Evolutionary conservation across 768 basidiomycete species (phyloP).

Genomic region (Lactifluus hygrophoroides): DNA sequence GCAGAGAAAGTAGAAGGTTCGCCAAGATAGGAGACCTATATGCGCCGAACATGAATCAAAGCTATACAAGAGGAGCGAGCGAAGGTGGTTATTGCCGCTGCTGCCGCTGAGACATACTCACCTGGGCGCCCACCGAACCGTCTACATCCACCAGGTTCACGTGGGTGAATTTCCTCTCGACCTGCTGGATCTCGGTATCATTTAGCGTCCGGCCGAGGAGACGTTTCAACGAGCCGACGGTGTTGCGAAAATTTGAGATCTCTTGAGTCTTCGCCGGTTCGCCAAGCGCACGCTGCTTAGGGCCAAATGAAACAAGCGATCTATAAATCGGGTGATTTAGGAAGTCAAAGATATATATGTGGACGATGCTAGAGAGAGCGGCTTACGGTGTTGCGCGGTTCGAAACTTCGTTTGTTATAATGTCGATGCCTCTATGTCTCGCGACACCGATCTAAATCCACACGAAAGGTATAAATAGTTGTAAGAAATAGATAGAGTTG

Average conservation of each 20-base stretch:
- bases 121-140: conserved; percentile 81
- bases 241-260: conserved; percentile 97
- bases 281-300: conserved; percentile 84
- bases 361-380: not conserved
- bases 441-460: conserved; percentile 80
- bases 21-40: conserved; percentile 81
- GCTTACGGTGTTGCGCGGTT: conserved; percentile 94
- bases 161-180: conserved; percentile 89
- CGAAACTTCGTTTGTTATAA: conserved; percentile 96
- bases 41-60: conserved; percentile 12
- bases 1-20: conserved; percentile 73
- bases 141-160: conserved; percentile 77
- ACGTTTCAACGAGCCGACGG: conserved; percentile 86
- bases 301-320: conserved; percentile 90
- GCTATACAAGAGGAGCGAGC: conserved; percentile 5
- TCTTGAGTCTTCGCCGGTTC: conserved; percentile 97
- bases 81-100: not conserved
- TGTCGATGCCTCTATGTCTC: conserved; percentile 93
- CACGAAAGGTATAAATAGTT: conserved; percentile 11
- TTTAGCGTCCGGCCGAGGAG: conserved; percentile 73
- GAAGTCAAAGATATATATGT: not conserved
- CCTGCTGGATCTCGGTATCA: conserved; percentile 73
- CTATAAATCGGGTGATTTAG: conserved; percentile 32
- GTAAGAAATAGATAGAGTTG: not conserved
- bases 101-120: conserved; percentile 42